phyloP scores from a whole-genome alignment of 2,329 filamentous ascomycete species.

The Aspergillus pseudotamarii region DNA sequence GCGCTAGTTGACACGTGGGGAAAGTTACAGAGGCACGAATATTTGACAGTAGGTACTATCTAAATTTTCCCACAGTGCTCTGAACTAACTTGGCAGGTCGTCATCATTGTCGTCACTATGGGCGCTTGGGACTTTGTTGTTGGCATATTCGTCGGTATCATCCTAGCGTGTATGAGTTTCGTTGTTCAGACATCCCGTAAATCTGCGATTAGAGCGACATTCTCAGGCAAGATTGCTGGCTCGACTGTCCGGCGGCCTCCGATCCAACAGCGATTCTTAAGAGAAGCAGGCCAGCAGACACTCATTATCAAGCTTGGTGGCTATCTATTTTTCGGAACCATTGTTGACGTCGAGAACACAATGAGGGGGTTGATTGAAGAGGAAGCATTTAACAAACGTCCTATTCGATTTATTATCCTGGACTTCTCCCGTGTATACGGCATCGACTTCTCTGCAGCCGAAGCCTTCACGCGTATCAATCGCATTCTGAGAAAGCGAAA shows the following conservation, averaged over 20 bases:
- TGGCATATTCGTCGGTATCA: constrained; percentile 88
- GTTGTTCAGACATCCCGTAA: constrained; percentile 90
- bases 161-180: constrained; percentile 86
- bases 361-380: constrained; percentile 83
- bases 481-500: constrained; percentile 76
- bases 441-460: constrained; percentile 92
- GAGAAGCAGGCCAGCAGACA: constrained; percentile 83
- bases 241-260: constrained; percentile 92
- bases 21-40: constrained; percentile 84
- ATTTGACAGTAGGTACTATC: constrained; percentile 68
- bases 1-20: constrained; percentile 87
- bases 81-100: constrained; percentile 53
- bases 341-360: constrained; percentile 89
- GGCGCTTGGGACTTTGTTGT: constrained; percentile 95
- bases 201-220: constrained; percentile 86
- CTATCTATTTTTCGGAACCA: constrained; percentile 97
- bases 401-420: constrained; percentile 86
- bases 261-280: constrained; percentile 83
- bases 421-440: constrained; percentile 89
- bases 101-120: constrained; percentile 93
- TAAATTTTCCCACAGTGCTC: neutral
- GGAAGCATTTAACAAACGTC: constrained; percentile 72
- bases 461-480: constrained; percentile 92
- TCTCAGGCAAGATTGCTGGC: constrained; percentile 82
- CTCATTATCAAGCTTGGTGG: constrained; percentile 89